A percentile compares a stretch with the other conserved stretches of the same genome.
Conservation (phyloP, 2,329 filamentous ascomycete genomes). For the Fusarium sacchari region DNA sequence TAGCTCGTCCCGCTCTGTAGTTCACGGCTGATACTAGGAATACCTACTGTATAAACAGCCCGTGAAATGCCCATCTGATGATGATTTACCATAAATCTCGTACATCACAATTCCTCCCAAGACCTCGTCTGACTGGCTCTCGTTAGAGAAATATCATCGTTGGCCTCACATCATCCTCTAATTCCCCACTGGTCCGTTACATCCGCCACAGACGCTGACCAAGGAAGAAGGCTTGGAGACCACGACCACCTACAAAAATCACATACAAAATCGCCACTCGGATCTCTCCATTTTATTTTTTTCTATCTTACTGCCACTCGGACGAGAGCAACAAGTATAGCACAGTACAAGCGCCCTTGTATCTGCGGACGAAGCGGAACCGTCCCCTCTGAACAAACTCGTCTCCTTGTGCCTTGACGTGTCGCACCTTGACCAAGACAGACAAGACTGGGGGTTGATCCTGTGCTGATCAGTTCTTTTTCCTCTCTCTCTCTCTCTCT, state of each 20-base stretch:
- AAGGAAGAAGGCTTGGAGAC: constrained; percentile 10
- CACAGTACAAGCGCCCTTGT: background rate
- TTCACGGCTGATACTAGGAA: background rate
- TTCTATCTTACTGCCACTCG: background rate
- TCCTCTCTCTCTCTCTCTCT: constrained; percentile 4
- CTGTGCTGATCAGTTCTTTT: constrained; percentile 26
- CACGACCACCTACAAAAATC: constrained; percentile 23
- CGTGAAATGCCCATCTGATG: background rate
- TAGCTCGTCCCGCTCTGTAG: background rate
- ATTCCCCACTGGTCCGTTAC: constrained; percentile 16
- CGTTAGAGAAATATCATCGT: constrained; percentile 15
- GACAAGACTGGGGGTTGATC: constrained; percentile 32
- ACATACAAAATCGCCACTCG: constrained; percentile 38
- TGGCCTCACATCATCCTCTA: constrained; percentile 22
- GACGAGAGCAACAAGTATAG: background rate
- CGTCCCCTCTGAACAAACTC: constrained; percentile 32
- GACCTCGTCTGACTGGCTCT: background rate
- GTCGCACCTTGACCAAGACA: constrained; percentile 37
- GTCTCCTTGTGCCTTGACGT: constrained; percentile 30
- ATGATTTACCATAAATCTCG: background rate
- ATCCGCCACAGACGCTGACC: constrained; percentile 34
- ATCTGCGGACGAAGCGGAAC: constrained; percentile 25
- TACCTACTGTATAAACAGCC: constrained; percentile 28
- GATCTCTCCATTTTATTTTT: background rate
- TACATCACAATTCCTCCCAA: background rate